These are phyloP conservation scores for Pachysandra terminalis DNA, from an alignment of 164 flowering plant species.

Conservation along the genomic window DNA sequence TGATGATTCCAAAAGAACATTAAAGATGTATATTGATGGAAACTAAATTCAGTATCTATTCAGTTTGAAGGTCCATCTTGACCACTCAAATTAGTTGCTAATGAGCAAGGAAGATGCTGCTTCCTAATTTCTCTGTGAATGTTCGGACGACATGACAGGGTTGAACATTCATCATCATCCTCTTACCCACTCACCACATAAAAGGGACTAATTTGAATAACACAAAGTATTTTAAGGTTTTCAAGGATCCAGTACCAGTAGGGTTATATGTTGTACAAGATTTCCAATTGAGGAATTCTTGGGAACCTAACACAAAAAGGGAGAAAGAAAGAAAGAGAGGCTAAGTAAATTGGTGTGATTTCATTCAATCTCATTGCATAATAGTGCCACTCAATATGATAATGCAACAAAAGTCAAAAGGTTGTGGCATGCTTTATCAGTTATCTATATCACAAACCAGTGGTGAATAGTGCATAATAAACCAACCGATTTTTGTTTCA, in stretches of 20 bases:
- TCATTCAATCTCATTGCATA: background rate
- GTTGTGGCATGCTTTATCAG: background rate
- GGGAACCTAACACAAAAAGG: background rate
- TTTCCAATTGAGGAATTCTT: background rate
- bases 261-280: too few species aligned
- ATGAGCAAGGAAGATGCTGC: background rate
- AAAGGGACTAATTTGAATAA: too few species aligned
- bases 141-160: background rate
- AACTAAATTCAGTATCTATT: too few species aligned
- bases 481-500: background rate
- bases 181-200: background rate
- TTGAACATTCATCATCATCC: too few species aligned
- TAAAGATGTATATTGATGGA: background rate
- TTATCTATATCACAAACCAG: background rate
- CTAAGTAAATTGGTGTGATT: background rate
- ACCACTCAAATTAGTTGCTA: background rate
- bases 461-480: too few species aligned
- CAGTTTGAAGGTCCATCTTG: background rate
- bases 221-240: too few species aligned
- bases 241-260: too few species aligned
- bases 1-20: too few species aligned
- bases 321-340: background rate
- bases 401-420: too few species aligned
- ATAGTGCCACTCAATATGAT: too few species aligned
- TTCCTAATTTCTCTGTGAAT: background rate